Percentiles rank a stretch among this genome's conserved stretches.
Conservation (phyloP, 2,329 filamentous ascomycete genomes). For the Apiospora rasikravindrae region DNA sequence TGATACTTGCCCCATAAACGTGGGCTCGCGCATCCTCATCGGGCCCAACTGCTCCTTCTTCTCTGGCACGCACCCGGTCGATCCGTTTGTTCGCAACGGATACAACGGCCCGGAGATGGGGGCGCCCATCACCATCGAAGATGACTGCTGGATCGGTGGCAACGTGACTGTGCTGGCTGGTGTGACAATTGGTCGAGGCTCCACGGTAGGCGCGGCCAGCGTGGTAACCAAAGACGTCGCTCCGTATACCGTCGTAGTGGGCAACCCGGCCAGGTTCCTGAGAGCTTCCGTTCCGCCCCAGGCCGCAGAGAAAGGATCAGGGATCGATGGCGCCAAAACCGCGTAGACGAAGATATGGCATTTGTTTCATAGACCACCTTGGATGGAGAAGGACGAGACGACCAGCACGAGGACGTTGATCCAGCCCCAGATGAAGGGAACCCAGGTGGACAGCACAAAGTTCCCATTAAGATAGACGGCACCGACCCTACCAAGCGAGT, state of each 20-base stretch:
- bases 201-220: slow-evolving; percentile 78
- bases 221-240: slow-evolving; percentile 82
- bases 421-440: slow-evolving; percentile 86
- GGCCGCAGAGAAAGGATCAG: background rate
- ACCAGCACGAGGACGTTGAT: slow-evolving; percentile 84
- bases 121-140: slow-evolving; percentile 74
- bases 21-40: slow-evolving; percentile 78
- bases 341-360: background rate
- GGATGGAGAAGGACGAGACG: slow-evolving; percentile 89
- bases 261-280: slow-evolving; percentile 69
- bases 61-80: slow-evolving; percentile 76
- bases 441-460: slow-evolving; percentile 93
- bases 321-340: background rate
- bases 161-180: slow-evolving; percentile 75
- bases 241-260: slow-evolving; percentile 65
- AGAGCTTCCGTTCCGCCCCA: slow-evolving; percentile 28
- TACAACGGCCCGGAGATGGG: slow-evolving; percentile 76
- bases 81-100: slow-evolving; percentile 76
- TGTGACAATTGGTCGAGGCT: slow-evolving; percentile 77
- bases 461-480: slow-evolving; percentile 82
- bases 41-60: slow-evolving; percentile 82
- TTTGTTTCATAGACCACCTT: slow-evolving; percentile 74
- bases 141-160: slow-evolving; percentile 83
- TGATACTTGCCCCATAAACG: slow-evolving; percentile 75
- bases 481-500: slow-evolving; percentile 62